Base-by-base conservation (phyloP, 345 rosid species). In the Dimocarpus longan region DNA sequence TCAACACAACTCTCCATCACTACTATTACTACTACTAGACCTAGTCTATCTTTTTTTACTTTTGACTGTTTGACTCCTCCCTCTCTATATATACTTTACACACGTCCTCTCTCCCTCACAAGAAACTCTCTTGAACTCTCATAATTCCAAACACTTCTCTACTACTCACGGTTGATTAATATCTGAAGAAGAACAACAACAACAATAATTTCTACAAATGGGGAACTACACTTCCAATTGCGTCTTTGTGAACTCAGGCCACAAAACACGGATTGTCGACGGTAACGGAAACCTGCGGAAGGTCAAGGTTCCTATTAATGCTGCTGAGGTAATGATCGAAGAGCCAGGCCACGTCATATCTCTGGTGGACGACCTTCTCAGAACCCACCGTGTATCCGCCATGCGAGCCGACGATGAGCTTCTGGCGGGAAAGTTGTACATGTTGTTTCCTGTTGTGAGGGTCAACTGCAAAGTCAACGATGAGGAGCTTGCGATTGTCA, bases 321-420 rank as follows among this genome's bases (percentile, higher is more conserved):
- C 89, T 13, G 93, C 86, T 0, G 93, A 90, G 80, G 77, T 86
- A 62, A 86, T 88, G 93, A 80, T 90, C 12, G 91, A 90, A 66
- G 86, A 90, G 15, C 88, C 90, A 7, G 88, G 85, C 52, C 76
- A 79, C 60, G 79, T 77, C 44, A 68, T 89, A 39, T 78, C 78
- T 66, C 42, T 70, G 2, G 76, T 66, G n/a, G 81, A 81, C 46
- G 79, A 81, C 22, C 79, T 87, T 22, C 68, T 56, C 22, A 70
- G 69, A 68, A 79, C 70, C 26, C 76, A 81, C 10, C 84, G 82
- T 19, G 43, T 76, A 48, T 56, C 73, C 1, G 82, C 90, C 74
- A 44, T 86, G 75, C 79, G 76, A 22, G 91, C 91, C 5, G 89
- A 87, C 46, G 89, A 86, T 18, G 89, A 86, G n/a, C 80, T 89